phyloP scores from a whole-genome alignment of 1,284 basidiomycete species.

The Inonotus obliquus region DNA sequence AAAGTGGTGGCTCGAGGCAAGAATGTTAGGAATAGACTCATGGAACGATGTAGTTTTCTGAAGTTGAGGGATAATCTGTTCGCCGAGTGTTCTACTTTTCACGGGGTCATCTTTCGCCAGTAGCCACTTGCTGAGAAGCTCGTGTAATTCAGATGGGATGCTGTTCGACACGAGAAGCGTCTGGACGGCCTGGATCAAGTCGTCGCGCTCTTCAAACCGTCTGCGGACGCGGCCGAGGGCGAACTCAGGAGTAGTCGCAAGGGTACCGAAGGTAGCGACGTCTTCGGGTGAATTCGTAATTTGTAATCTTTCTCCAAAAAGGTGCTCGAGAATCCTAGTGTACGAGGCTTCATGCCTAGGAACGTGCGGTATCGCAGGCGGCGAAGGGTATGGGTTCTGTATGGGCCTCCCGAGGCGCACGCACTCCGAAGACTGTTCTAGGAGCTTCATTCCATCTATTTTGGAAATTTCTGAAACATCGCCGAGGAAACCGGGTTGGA shows the following conservation, averaged over 20 bases:
- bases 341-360: conserved; percentile 92
- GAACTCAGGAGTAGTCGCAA: conserved; percentile 88
- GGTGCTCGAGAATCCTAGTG: conserved; percentile 80
- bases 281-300: conserved; percentile 77
- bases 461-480: conserved; percentile 39
- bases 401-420: conserved; percentile 39
- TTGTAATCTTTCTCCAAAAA: conserved; percentile 82
- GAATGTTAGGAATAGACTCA: conserved; percentile 48
- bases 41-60: conserved; percentile 39
- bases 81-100: conserved; percentile 58
- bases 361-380: conserved; percentile 47
- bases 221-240: conserved; percentile 89
- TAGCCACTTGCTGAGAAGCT: conserved; percentile 71
- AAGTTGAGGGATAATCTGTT: conserved; percentile 48
- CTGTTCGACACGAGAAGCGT: conserved; percentile 41
- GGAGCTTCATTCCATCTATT: conserved; percentile 43
- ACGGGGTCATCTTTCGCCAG: conserved; percentile 56
- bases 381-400: background rate
- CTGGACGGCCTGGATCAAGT: conserved; percentile 60
- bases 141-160: conserved; percentile 59
- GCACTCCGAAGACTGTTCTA: conserved; percentile 41
- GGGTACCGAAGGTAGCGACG: conserved; percentile 60
- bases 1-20: conserved; percentile 60
- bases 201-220: conserved; percentile 66
- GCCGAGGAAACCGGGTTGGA: conserved; percentile 63